phyloP scores from a whole-genome alignment of 805 yeast species.

The Lipomyces starkeyi region DNA sequence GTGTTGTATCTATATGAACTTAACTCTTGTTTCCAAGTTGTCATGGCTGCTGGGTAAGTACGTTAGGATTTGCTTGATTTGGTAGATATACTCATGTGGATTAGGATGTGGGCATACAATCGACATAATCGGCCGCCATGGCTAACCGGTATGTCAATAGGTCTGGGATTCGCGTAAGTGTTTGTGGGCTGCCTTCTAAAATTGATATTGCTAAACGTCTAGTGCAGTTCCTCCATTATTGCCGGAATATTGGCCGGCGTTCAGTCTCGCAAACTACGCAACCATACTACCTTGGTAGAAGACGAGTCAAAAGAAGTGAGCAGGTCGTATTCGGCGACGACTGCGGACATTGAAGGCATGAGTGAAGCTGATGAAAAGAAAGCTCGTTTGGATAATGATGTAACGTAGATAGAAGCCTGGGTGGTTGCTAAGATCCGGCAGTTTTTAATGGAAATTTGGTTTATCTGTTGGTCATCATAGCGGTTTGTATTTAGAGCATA shows the following conservation, averaged over 20 bases:
- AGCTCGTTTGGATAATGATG: background rate
- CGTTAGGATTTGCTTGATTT: background rate
- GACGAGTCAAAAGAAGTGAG: background rate
- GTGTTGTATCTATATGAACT: slow-evolving; percentile 31
- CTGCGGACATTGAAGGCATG: background rate
- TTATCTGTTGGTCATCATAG: background rate
- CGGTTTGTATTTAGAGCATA: background rate
- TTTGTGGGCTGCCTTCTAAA: background rate
- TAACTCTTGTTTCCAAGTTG: slow-evolving; percentile 36
- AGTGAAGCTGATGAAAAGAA: background rate
- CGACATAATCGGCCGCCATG: slow-evolving; percentile 38
- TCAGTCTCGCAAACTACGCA: slow-evolving; percentile 19
- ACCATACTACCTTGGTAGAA: background rate
- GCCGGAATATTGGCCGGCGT: slow-evolving; percentile 29
- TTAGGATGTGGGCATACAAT: slow-evolving; percentile 38
- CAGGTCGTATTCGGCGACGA: background rate
- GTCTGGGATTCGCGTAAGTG: slow-evolving; percentile 29
- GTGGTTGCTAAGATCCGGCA: background rate
- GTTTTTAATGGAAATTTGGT: background rate
- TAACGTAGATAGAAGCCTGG: background rate
- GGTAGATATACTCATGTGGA: background rate
- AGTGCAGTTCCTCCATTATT: slow-evolving; percentile 12
- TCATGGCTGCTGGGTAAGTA: slow-evolving; percentile 35
- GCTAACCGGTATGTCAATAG: slow-evolving; percentile 37
- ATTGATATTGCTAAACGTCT: background rate